phyloP scores from a whole-genome alignment of 148 eudicot genomes.

The Dianthus caryophyllus region DNA sequence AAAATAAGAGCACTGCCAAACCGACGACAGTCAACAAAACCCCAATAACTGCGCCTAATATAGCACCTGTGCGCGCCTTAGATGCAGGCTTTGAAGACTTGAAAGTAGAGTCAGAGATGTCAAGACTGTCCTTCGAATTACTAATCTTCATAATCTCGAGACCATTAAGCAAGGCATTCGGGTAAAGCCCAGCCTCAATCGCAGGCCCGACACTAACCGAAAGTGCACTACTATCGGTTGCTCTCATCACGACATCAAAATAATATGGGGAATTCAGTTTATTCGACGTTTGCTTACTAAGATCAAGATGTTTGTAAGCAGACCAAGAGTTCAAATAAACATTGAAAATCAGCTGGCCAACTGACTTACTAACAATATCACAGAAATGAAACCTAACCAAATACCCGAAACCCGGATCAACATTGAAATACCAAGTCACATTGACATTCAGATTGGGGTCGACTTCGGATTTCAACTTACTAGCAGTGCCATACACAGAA shows the following conservation, averaged over 20 bases:
- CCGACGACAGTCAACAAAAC: conserved; percentile 15
- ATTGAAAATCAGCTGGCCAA: conserved; percentile 33
- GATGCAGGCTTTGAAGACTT: conserved; percentile 21
- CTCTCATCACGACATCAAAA: conserved; percentile 38
- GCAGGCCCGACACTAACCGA: conserved; percentile 47
- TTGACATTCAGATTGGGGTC: conserved; percentile 34
- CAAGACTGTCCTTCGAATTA: conserved; percentile 41
- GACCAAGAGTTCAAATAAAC: conserved; percentile 47
- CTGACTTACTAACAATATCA: conserved; percentile 34
- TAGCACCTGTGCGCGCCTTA: conserved; percentile 30
- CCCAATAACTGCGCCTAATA: conserved; percentile 32
- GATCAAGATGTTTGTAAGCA: conserved; percentile 42
- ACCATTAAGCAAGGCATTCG: conserved; percentile 62
- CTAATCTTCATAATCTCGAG: conserved; percentile 63
- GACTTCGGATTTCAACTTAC: conserved; percentile 27
- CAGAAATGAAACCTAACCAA: conserved; percentile 57
- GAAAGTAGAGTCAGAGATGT: conserved; percentile 22
- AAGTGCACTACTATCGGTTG: conserved; percentile 15
- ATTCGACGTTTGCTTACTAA: conserved; percentile 36
- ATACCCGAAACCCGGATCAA: conserved; percentile 52
- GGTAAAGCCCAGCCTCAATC: conserved; percentile 23
- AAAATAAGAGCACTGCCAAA: conserved; percentile 27
- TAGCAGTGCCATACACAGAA: conserved; percentile 51
- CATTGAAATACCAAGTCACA: conserved; percentile 47
- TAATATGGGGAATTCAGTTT: conserved; percentile 38